A percentile compares a stretch with the other conserved stretches of the same genome.
phyloP scores from a whole-genome alignment of 257 asterid species.

The Mentha longifolia region DNA sequence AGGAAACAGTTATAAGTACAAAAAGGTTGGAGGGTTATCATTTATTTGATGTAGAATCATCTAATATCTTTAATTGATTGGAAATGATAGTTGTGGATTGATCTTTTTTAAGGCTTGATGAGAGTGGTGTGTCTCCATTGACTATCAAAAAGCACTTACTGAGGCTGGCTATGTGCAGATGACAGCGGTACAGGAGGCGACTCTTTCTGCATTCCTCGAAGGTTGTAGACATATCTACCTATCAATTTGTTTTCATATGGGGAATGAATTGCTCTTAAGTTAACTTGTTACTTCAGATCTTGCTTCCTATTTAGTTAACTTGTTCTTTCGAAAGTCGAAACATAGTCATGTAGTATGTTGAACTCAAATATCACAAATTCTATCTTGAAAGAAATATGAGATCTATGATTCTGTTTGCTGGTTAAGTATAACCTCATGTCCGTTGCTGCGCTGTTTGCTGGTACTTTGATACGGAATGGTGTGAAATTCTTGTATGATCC shows the following conservation, averaged over 20 bases:
- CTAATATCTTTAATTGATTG: constrained; percentile 21
- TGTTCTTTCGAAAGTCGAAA: background rate
- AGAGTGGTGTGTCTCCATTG: constrained; percentile 68
- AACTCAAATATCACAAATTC: background rate
- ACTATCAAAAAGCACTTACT: constrained; percentile 76
- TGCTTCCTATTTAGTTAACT: constrained; percentile 8
- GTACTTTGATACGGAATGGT: background rate
- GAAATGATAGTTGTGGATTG: constrained; percentile 30
- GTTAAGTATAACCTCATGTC: background rate
- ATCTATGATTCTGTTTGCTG: constrained; percentile 9
- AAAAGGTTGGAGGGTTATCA: constrained; percentile 59
- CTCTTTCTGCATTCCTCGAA: constrained; percentile 73
- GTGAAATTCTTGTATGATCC: constrained; percentile 15
- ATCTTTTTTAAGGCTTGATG: constrained; percentile 77
- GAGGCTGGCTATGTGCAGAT: constrained; percentile 89
- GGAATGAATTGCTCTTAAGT: constrained; percentile 11
- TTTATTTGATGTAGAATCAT: constrained; percentile 23
- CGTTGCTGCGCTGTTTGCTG: background rate
- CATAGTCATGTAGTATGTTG: background rate
- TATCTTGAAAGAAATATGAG: constrained; percentile 7
- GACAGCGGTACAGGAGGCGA: constrained; percentile 92
- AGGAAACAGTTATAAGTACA: constrained; percentile 60
- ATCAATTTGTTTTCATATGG: constrained; percentile 7
- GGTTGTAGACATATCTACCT: constrained; percentile 47
- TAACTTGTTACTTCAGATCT: background rate